Percentiles rank a stretch among this genome's conserved stretches.
These are phyloP conservation scores for Naganishia sp. DNA, from an alignment of 1,284 basidiomycete genomes.

Conservation along the genomic window DNA sequence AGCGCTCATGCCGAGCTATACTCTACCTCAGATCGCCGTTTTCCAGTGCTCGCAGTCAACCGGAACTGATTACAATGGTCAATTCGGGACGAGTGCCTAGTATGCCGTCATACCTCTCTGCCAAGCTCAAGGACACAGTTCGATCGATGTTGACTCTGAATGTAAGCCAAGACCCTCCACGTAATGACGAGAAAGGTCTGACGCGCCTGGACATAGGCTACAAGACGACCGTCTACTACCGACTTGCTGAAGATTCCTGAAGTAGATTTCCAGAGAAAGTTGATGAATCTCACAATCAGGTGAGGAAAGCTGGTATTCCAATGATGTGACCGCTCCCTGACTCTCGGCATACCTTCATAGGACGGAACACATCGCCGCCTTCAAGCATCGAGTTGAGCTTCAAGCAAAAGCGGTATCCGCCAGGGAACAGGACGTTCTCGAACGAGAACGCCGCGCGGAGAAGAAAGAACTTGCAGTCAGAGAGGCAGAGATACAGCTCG, in stretches of 20 bases:
- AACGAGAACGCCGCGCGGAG: conserved; percentile 26
- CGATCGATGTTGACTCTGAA: conserved; percentile 51
- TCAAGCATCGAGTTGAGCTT: conserved; percentile 7
- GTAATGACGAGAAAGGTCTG: not conserved
- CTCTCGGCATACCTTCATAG: not conserved
- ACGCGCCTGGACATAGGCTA: conserved; percentile 39
- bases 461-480: conserved; percentile 26
- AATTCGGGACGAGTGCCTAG: conserved; percentile 49
- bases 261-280: conserved; percentile 37
- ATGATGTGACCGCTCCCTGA: not conserved
- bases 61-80: conserved; percentile 51
- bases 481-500: conserved; percentile 17
- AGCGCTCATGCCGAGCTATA: no score
- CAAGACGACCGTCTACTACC: conserved; percentile 48
- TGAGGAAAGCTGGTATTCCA: not conserved
- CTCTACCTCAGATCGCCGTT: conserved; percentile 48
- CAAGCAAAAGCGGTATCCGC: conserved; percentile 5
- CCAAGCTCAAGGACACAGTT: conserved; percentile 45
- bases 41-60: conserved; percentile 49
- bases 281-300: conserved; percentile 22
- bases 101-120: conserved; percentile 46
- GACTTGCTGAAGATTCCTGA: conserved; percentile 52
- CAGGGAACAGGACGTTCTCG: conserved; percentile 16
- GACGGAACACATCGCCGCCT: conserved; percentile 12
- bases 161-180: conserved; percentile 35